A percentile compares a stretch with the other conserved stretches of the same genome.
Evolutionary conservation across 177 flowering plant species (phyloP).

Genomic region (Vitis hybrid): DNA sequence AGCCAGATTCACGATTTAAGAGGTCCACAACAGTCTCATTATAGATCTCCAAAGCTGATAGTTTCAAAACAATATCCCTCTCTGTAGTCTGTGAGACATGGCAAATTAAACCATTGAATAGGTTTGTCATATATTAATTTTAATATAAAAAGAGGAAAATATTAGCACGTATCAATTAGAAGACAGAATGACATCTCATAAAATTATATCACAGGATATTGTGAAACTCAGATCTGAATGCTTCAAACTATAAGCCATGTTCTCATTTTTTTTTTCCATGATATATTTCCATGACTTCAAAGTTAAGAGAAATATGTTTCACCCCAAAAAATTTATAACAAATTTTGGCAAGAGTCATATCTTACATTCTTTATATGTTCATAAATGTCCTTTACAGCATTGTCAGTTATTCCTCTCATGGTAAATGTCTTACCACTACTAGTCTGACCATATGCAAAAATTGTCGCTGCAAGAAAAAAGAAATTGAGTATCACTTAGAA

Average conservation of each 20-base stretch:
- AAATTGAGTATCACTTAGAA: neutral
- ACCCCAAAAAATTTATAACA: neutral
- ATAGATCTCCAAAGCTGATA: conserved; percentile 77
- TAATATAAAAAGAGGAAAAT: neutral
- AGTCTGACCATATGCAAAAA: conserved; percentile 83
- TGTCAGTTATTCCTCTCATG: conserved; percentile 74
- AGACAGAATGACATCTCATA: neutral
- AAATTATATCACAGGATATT: neutral
- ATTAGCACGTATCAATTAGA: neutral
- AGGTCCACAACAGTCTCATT: conserved; percentile 76
- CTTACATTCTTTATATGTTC: conserved; percentile 56
- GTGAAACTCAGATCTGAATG: neutral
- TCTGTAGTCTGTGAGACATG: conserved; percentile 39
- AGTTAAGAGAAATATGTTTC: neutral
- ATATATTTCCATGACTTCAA: neutral
- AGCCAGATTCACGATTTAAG: conserved; percentile 55
- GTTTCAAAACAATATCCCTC: conserved; percentile 49
- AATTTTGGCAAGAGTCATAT: neutral
- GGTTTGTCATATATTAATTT: neutral
- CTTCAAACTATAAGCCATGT: neutral
- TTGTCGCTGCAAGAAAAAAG: conserved; percentile 54
- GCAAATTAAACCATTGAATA: neutral
- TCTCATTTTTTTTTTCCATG: neutral
- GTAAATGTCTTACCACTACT: conserved; percentile 82
- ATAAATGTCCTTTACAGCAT: conserved; percentile 63